Base-by-base conservation (phyloP, 208 protist genomes). In the Acanthamoeba culbertsoni region DNA sequence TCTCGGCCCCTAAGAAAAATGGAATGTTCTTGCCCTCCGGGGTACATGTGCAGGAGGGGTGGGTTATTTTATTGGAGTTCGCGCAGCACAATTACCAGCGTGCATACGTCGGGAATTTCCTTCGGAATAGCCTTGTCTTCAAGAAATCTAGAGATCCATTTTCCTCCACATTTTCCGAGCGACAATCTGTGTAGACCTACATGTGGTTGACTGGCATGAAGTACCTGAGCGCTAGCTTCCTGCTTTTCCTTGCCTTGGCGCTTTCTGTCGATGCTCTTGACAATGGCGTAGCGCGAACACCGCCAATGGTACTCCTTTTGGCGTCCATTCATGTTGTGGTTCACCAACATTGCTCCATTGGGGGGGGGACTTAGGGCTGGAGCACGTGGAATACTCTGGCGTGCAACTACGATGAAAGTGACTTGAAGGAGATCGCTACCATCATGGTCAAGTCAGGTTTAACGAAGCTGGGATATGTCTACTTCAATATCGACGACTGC, bases 401-500 rank as follows among this genome's bases (percentile, higher is more conserved):
- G 35, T 73, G 63, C 18, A 33, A 73, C 63, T 73, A 73, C 20
- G 63, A 73, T 33, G 63, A 73, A n/a, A n/a, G 18, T 2, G 63
- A 73, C 63, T n/a, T 73, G 63, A 26, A 33, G 2, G 63, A 40
- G 63, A 73, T 73, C 63, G 63, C 63, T 5, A n/a, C 33, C 63
- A 73, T 73, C 63, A 73, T 73, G 63, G 63, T 73, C 73, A 86
- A 48, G n/a, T 55, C 40, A 35, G 73, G 73, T 10, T 31, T 86
- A 2, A 86, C 40, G 40, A 86, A 86, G 73, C 46, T 86, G 73
- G 73, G 73, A 3, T 86, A 86, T n/a, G 73, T 86, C 73, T 86
- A 86, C 28, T 68, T 94, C 37, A 95, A 93, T 73, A 62, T 95
- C 18, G 86, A 95, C 42, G 92, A 94, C 68, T 93, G 86, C 37